These are phyloP conservation scores for Rhododendron griersonianum DNA, from an alignment of 148 eudicot species.

Conservation along the genomic window DNA sequence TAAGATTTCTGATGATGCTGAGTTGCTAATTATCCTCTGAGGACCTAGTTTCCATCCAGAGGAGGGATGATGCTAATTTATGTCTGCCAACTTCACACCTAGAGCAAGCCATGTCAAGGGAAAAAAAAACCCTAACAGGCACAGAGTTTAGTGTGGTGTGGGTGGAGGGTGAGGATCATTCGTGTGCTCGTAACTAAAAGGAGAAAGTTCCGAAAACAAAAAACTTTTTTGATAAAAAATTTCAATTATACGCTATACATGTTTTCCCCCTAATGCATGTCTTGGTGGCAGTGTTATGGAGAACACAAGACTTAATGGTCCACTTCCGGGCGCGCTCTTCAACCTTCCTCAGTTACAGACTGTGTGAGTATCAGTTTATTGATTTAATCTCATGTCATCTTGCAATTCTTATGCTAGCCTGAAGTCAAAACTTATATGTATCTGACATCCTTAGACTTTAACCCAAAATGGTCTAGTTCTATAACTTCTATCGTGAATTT, in stretches of 20 bases:
- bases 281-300: conserved; percentile 53
- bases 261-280: neutral
- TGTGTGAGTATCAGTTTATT: conserved; percentile 43
- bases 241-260: neutral
- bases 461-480: neutral
- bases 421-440: neutral
- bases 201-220: neutral
- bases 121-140: neutral
- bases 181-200: neutral
- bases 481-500: neutral
- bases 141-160: neutral
- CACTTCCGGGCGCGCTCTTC: conserved; percentile 55
- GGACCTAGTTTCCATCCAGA: neutral
- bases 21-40: neutral
- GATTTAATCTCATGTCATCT: neutral
- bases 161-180: neutral
- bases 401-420: neutral
- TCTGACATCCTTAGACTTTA: neutral
- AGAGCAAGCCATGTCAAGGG: neutral
- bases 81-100: neutral
- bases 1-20: no score
- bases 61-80: neutral
- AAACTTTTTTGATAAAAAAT: neutral
- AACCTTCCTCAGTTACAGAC: conserved; percentile 53
- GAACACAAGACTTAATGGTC: conserved; percentile 45